Base-by-base conservation (phyloP, 495 filamentous ascomycete species). In the Neohortaea acidophila region DNA sequence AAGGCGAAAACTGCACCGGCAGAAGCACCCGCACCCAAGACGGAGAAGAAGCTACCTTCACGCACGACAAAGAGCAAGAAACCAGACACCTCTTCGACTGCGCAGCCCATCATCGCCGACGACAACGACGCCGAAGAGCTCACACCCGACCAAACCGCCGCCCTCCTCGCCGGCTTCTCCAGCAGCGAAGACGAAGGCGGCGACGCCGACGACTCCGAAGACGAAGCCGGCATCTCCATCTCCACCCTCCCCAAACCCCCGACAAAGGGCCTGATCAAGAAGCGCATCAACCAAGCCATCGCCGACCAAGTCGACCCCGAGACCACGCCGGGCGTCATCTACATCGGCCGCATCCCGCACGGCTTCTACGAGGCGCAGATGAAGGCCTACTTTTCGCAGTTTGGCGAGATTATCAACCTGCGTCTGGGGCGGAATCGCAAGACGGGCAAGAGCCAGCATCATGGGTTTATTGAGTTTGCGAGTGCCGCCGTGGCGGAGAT, bases 361-460 rank as follows among this genome's bases (percentile, higher is more conserved):
- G 89, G 91, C 59, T 96, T 97, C 70, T 94, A 84, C 67, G 91
- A 96, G 62, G 72, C 83, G 54, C 79, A 96, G 60, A 94, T 97
- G 80, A 74, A 74, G 35, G 67, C 71, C 31, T 97, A 96, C 66
- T 94, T 96, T 54, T 69, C 74, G n/a, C 89, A 96, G 59, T 97
- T 97, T 53, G 91, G 89, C 54, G 64, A 72, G 2, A 82, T 97
- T 49, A 72, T 65, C 34, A 72, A 71, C 35, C 70, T 97, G 21
- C 76, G 87, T 45, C 72, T 97, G 24, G 89, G 84, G 3, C 81
- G 91, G 42, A 94, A 92, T 68, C 76, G 73, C 49, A 76, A 77
- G 55, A 94, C 84, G 17, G 89, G 91, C 36, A 67, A 70, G 25
- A 81, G 77, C 49, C 87, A 82, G 62, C 89, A 96, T 65, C 89